phyloP scores from a whole-genome alignment of 257 asterid species.

The Solanum chilense region DNA sequence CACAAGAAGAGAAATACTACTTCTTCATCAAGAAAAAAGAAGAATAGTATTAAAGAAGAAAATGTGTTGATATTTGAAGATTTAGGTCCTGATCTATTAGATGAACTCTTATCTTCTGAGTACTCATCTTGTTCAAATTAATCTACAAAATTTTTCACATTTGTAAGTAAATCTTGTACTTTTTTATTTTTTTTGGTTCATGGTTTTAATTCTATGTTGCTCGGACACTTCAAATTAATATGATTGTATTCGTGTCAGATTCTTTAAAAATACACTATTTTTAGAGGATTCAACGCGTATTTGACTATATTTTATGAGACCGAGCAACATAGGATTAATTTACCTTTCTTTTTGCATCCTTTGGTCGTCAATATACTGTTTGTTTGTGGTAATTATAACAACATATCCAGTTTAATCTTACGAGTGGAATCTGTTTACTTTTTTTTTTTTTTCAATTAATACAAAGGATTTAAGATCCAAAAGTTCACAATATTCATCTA shows the following conservation, averaged over 20 bases:
- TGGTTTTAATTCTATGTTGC: background rate
- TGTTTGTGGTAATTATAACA: background rate
- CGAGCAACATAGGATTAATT: background rate
- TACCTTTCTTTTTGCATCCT: background rate
- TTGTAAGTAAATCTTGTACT: background rate
- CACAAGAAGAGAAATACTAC: background rate
- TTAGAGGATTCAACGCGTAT: background rate
- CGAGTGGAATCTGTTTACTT: fast-evolving
- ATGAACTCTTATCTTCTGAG: slow-evolving; percentile 1
- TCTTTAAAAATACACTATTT: background rate
- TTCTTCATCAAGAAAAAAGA: background rate
- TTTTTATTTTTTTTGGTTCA: background rate
- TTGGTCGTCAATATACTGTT: background rate
- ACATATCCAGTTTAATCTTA: fast-evolving
- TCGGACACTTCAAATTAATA: fast-evolving
- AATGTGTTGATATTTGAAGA: slow-evolving; percentile 2
- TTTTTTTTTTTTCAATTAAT: background rate
- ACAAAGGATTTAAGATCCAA: background rate
- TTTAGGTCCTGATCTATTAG: slow-evolving; percentile 5
- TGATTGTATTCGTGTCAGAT: background rate
- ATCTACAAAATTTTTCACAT: background rate
- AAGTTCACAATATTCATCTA: background rate
- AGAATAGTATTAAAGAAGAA: background rate
- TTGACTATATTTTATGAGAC: background rate
- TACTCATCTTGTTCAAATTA: background rate